Percentiles rank a stretch among this genome's conserved stretches.
phyloP scores from a whole-genome alignment of 768 basidiomycete genomes.

The Rhodosporidiobolus odoratus region DNA sequence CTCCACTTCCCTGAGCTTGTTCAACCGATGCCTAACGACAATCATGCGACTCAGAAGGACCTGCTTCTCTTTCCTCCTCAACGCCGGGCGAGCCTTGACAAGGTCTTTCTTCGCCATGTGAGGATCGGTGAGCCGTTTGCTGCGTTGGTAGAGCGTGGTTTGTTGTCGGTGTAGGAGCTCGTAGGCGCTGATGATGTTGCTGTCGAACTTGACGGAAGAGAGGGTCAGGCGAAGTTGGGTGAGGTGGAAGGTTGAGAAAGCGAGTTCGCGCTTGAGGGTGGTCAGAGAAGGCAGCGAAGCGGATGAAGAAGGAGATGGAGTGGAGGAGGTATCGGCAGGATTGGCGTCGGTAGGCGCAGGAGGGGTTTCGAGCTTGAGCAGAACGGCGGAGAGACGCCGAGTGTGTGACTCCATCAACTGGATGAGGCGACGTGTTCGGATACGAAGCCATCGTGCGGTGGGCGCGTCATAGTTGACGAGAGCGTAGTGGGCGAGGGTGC shows the following conservation, averaged over 20 bases:
- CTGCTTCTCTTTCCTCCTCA: slow-evolving; percentile 19
- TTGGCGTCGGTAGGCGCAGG: not conserved
- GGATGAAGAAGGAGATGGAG: not conserved
- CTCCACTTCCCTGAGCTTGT: slow-evolving; percentile 18
- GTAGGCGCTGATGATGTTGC: slow-evolving; percentile 13
- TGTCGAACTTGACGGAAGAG: slow-evolving; percentile 20
- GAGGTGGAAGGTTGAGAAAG: slow-evolving; percentile 9
- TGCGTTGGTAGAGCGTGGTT: not conserved
- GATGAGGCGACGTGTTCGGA: slow-evolving; percentile 12
- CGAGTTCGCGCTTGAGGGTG: slow-evolving; percentile 19
- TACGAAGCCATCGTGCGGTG: slow-evolving; percentile 18
- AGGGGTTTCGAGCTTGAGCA: slow-evolving; percentile 15
- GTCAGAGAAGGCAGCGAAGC: not conserved
- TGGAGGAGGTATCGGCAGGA: not conserved
- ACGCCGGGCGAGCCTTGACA: not conserved
- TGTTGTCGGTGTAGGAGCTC: slow-evolving; percentile 3
- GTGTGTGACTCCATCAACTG: slow-evolving; percentile 16
- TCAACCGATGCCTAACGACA: slow-evolving; percentile 18
- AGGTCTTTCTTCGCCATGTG: not conserved
- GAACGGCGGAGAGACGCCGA: slow-evolving; percentile 7
- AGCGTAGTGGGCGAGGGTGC: slow-evolving; percentile 9
- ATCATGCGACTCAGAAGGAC: slow-evolving; percentile 17
- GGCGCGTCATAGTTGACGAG: slow-evolving; percentile 5
- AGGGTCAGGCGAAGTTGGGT: slow-evolving; percentile 24
- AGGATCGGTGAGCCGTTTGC: not conserved